These are phyloP conservation scores for Lachancea mirantina DNA, from an alignment of 805 yeast genomes.

Conservation along the genomic window DNA sequence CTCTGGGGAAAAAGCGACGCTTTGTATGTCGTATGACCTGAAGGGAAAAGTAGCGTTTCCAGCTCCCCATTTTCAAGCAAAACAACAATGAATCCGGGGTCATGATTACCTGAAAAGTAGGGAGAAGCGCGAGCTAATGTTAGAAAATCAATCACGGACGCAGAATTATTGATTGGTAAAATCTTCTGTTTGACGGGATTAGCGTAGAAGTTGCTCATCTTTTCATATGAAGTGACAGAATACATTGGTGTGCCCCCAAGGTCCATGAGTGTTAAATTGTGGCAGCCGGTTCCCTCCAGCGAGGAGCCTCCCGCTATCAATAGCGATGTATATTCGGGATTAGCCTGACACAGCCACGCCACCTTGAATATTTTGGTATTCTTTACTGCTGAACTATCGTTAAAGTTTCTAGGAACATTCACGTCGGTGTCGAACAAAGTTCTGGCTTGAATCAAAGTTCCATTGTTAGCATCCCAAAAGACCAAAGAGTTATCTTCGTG, in stretches of 20 bases:
- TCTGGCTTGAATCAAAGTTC: slow-evolving; percentile 67
- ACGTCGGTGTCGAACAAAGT: slow-evolving; percentile 58
- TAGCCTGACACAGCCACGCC: slow-evolving; percentile 71
- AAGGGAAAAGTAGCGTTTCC: slow-evolving; percentile 52
- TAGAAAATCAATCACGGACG: slow-evolving; percentile 40
- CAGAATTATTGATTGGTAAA: slow-evolving; percentile 45
- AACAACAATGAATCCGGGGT: slow-evolving; percentile 59
- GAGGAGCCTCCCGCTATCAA: slow-evolving; percentile 59
- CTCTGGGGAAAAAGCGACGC: slow-evolving; percentile 73
- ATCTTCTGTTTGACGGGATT: slow-evolving; percentile 48
- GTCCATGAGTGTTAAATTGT: slow-evolving; percentile 50
- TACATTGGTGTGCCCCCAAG: slow-evolving; percentile 77
- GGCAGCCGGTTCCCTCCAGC: slow-evolving; percentile 36
- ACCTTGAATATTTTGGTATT: slow-evolving; percentile 40
- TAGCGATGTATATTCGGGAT: slow-evolving; percentile 74
- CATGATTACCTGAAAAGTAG: slow-evolving; percentile 71
- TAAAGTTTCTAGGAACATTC: slow-evolving; percentile 39
- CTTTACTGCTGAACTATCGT: slow-evolving; percentile 10
- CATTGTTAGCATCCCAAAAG: slow-evolving; percentile 88
- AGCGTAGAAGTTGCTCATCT: slow-evolving; percentile 72
- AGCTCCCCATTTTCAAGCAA: slow-evolving; percentile 58
- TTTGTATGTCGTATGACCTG: slow-evolving; percentile 43
- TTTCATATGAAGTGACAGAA: slow-evolving; percentile 72
- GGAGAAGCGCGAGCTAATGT: slow-evolving; percentile 62
- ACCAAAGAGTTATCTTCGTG: slow-evolving; percentile 80